A percentile compares a stretch with the other conserved stretches of the same genome.
Evolutionary conservation across 257 asterid species (phyloP).

Genomic region (Lycium barbarum): DNA sequence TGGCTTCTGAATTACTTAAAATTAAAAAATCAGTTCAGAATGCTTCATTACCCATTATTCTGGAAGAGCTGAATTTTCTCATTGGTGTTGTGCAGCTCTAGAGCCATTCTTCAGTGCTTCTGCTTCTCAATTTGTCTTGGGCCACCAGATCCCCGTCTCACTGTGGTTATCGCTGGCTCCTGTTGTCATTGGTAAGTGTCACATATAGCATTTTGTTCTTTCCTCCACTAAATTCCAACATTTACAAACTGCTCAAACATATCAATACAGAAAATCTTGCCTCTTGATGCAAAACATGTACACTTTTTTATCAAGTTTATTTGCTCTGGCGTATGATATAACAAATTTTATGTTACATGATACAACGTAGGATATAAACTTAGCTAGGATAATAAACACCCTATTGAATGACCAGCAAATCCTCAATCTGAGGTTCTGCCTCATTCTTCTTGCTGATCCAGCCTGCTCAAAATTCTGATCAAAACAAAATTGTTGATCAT

Average conservation of each 20-base stretch:
- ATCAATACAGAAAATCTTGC: background rate
- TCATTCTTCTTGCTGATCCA: background rate
- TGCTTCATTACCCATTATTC: background rate
- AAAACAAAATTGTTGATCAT: background rate
- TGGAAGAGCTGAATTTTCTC: background rate
- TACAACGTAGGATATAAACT: background rate
- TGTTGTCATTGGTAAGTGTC: slow-evolving; percentile 78
- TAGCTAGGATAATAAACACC: background rate
- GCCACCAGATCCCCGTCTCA: slow-evolving; percentile 80
- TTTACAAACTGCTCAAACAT: background rate
- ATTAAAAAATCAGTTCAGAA: background rate
- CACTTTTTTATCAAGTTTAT: no score
- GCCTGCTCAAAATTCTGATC: background rate
- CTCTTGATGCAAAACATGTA: background rate
- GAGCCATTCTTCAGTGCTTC: slow-evolving; percentile 99
- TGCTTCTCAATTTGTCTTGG: slow-evolving; percentile 96
- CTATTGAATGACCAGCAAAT: background rate
- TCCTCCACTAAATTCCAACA: background rate
- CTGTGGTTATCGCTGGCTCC: slow-evolving; percentile 95
- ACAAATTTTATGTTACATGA: background rate
- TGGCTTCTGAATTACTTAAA: background rate
- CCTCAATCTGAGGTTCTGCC: background rate
- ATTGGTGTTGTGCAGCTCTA: slow-evolving; percentile 63
- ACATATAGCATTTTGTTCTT: background rate
- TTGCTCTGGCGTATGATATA: no score